Evolutionary conservation across 148 eudicot species (phyloP).

Genomic region (Rhododendron ovatum): DNA sequence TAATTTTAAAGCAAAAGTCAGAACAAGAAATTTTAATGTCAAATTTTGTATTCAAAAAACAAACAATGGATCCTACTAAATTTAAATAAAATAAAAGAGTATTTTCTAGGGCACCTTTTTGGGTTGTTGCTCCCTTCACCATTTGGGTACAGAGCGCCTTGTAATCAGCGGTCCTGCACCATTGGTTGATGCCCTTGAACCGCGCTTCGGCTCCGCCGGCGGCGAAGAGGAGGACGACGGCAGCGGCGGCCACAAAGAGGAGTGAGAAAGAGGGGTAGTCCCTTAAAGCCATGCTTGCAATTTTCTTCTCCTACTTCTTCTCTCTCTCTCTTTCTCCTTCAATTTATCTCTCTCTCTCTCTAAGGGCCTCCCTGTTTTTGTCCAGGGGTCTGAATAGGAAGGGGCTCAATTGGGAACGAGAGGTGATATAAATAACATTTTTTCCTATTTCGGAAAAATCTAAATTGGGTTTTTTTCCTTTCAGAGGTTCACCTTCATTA

Average conservation of each 20-base stretch:
- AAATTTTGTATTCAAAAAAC: not conserved
- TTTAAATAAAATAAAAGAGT: not conserved
- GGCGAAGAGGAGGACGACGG: not conserved
- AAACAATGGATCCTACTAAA: not conserved
- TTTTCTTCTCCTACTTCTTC: not conserved
- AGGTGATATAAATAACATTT: not conserved
- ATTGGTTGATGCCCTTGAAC: conserved; percentile 4
- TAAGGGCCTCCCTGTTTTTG: not conserved
- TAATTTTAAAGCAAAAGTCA: too few species aligned
- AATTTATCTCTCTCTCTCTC: not conserved
- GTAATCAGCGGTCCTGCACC: conserved; percentile 13
- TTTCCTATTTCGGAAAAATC: not conserved
- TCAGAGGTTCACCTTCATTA: not conserved
- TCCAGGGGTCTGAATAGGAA: not conserved
- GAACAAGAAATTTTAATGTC: too few species aligned
- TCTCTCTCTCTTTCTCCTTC: not conserved
- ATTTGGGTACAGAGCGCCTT: not conserved
- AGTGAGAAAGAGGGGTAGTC: not conserved
- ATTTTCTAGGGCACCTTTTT: not conserved
- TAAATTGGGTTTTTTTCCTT: not conserved
- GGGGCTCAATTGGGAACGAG: not conserved
- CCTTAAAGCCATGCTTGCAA: not conserved
- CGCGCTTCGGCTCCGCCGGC: not conserved
- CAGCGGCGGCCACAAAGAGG: not conserved
- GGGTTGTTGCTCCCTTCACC: conserved; percentile 1